These are phyloP conservation scores for Lodderomyces metapsilosis DNA, from an alignment of 1,139 yeast species.

Conservation along the genomic window DNA sequence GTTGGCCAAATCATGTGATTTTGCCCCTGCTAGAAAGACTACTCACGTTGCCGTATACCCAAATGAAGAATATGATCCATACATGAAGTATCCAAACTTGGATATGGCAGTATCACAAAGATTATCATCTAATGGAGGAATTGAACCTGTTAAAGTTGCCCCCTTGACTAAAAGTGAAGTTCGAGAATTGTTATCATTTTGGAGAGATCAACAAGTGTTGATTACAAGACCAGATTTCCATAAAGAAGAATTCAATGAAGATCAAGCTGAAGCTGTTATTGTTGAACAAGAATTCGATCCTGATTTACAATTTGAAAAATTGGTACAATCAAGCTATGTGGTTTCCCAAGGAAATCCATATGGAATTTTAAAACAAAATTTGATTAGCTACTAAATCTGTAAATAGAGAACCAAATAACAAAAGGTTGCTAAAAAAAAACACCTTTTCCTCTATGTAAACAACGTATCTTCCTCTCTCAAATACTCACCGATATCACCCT, in stretches of 20 bases:
- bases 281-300: constrained; percentile 16
- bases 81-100: constrained; percentile 48
- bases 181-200: constrained; percentile 50
- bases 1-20: constrained; percentile 51
- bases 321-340: constrained; percentile 54
- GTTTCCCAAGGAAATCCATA: constrained; percentile 85
- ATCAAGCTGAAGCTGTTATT: background rate
- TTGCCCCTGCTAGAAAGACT: constrained; percentile 35
- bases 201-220: constrained; percentile 55
- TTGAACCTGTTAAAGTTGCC: constrained; percentile 47
- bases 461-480: constrained; percentile 96
- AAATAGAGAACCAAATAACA: too few species aligned
- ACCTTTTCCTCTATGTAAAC: constrained; percentile 53
- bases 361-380: constrained; percentile 47
- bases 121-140: constrained; percentile 46
- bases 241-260: constrained; percentile 25
- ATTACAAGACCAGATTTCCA: constrained; percentile 40
- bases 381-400: constrained; percentile 4
- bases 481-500: constrained; percentile 97
- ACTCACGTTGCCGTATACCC: constrained; percentile 58
- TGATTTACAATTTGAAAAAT: constrained; percentile 30
- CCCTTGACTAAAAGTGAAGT: constrained; percentile 58
- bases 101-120: constrained; percentile 54
- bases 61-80: constrained; percentile 54
- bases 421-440: too few species aligned